These are phyloP conservation scores for Ramularia collo-cygni DNA, from an alignment of 2,329 filamentous ascomycete species.

Conservation along the genomic window DNA sequence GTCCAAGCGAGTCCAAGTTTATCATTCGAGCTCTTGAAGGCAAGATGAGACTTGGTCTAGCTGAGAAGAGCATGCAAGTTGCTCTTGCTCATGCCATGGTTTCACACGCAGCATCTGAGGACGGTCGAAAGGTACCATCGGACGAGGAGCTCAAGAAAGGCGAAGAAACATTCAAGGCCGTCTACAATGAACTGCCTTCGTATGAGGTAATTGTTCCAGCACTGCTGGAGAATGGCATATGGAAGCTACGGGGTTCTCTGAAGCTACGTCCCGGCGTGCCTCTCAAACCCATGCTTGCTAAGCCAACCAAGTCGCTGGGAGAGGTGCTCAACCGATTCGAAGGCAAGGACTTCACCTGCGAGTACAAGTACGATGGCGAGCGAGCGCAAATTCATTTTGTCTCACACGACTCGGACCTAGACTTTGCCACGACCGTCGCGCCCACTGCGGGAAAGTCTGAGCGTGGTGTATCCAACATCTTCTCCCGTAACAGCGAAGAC, in stretches of 20 bases:
- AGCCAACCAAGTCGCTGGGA: constrained; percentile 95
- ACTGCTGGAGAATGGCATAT: constrained; percentile 78
- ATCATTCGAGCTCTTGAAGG: constrained; percentile 90
- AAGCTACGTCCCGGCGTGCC: constrained; percentile 90
- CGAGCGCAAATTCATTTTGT: constrained; percentile 98
- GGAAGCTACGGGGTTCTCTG: constrained; percentile 74
- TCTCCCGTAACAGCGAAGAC: constrained; percentile 95
- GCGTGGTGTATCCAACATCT: constrained; percentile 80
- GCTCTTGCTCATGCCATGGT: constrained; percentile 84
- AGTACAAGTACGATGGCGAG: constrained; percentile 98
- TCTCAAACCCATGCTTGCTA: constrained; percentile 96
- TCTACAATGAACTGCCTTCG: constrained; percentile 81
- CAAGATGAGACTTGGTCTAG: constrained; percentile 83
- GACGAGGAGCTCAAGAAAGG: constrained; percentile 74
- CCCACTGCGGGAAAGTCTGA: constrained; percentile 59
- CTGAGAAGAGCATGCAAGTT: constrained; percentile 86
- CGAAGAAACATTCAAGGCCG: constrained; percentile 78
- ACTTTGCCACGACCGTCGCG: constrained; percentile 55
- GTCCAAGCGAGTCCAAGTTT: constrained; percentile 89
- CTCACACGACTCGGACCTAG: constrained; percentile 65
- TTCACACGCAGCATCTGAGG: constrained; percentile 67
- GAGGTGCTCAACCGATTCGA: constrained; percentile 97
- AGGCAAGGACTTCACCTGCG: constrained; percentile 90
- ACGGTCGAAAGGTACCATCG: constrained; percentile 61
- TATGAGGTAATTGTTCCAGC: constrained; percentile 93